Conservation (phyloP, 2,329 filamentous ascomycete species). For the Penicillium crustosum region DNA sequence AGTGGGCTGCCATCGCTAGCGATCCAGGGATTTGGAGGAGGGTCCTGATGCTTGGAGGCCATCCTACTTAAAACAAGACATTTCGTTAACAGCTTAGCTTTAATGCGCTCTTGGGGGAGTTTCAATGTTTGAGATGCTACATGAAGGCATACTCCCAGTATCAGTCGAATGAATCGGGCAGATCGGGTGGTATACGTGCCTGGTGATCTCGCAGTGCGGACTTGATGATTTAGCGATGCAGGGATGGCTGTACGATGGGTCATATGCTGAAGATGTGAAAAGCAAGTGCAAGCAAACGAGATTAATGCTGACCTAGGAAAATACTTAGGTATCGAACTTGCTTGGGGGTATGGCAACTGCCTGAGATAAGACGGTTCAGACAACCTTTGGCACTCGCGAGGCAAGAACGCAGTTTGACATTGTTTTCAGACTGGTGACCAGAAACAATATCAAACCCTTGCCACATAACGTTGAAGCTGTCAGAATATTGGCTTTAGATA, state of each 20-base stretch:
- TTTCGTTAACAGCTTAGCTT: neutral
- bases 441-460: neutral
- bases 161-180: neutral
- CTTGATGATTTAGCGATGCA: neutral
- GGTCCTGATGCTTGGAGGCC: neutral
- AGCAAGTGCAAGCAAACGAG: neutral
- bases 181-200: neutral
- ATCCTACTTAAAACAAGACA: neutral
- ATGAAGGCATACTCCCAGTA: neutral
- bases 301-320: neutral
- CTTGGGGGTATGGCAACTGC: neutral
- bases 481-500: neutral
- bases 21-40: neutral
- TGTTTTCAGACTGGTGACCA: neutral
- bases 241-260: neutral
- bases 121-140: neutral
- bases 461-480: neutral
- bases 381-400: neutral
- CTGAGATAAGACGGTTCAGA: neutral
- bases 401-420: neutral
- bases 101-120: neutral
- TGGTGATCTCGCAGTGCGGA: neutral
- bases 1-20: neutral
- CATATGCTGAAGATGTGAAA: neutral
- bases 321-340: neutral